These are phyloP conservation scores for Mycena venus DNA, from an alignment of 768 basidiomycete species.

Conservation along the genomic window DNA sequence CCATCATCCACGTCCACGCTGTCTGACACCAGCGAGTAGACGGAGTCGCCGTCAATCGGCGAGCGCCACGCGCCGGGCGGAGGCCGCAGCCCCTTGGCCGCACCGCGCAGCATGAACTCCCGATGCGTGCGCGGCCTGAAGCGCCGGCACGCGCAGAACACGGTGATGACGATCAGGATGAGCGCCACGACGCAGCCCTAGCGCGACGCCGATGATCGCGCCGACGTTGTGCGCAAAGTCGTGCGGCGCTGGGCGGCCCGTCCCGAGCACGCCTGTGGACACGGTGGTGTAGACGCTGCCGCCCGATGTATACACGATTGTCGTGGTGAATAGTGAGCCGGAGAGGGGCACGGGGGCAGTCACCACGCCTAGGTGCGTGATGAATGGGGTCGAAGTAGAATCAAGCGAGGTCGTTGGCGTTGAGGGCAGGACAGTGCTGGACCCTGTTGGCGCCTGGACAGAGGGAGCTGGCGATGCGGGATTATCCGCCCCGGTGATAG, in stretches of 20 bases:
- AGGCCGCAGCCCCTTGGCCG: neutral
- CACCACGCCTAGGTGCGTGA: neutral
- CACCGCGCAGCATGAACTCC: neutral
- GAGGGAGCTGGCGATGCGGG: neutral
- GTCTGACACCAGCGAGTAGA: neutral
- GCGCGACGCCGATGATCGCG: slow-evolving; percentile 6
- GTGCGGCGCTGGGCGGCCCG: neutral
- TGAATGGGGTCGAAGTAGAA: neutral
- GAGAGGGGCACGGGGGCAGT: neutral
- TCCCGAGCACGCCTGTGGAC: slow-evolving; percentile 11
- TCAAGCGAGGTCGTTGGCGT: neutral
- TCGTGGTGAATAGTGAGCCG: slow-evolving; percentile 9
- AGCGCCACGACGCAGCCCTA: neutral
- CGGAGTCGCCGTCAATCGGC: neutral
- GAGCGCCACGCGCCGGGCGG: neutral
- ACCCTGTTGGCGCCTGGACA: neutral
- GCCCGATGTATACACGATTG: neutral
- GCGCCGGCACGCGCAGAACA: neutral
- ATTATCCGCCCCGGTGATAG: neutral
- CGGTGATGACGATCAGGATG: neutral
- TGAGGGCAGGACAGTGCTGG: neutral
- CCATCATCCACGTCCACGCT: neutral
- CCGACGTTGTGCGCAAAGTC: slow-evolving; percentile 5
- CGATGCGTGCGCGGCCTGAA: neutral
- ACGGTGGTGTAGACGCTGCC: neutral